Base-by-base conservation (phyloP, 441 rosid species). In the Viola pubescens region DNA sequence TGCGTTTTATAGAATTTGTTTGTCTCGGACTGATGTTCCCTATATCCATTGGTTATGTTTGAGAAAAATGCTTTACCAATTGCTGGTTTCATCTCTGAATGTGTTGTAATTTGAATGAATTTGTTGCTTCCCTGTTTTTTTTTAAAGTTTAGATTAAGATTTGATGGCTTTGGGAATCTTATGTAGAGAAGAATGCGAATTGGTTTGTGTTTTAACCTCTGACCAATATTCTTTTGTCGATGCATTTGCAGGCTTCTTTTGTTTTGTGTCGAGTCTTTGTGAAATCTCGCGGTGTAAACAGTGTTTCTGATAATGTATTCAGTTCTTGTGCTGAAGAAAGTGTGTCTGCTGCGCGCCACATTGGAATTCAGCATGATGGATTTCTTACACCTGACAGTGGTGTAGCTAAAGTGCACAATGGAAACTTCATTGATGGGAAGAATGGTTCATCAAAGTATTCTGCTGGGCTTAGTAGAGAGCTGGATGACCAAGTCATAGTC, bases 241-340 rank as follows among this genome's bases (percentile, higher is more conserved):
- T 6, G 34, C 34, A 8, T 54, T 13, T 70, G 75, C 75, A 83
- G 92, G 77, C 79, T 52, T 58, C 79, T 58, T 86, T 78, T 73
- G 84, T 76, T 2, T 68, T 77, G 7, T 86, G 87, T 54, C 79
- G 82, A 52, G 70, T 82, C 16, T 81, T 70, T 64, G 51, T 58
- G 51, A 79, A 77, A 62, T 68, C 80, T 62, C 64, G n/a, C 19
- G 62, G 48, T 48, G 73, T 65, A 60, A 76, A 66, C 59, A 61
- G 74, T 46, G 2, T 48, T 37, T 74, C 80, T 1, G 72, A 69
- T 45, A 77, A 71, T 67, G 64, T 73, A 45, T 54, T 65, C 46
- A 70, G 76, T 56, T 65, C 66, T 50, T 73, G 69, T 68, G 82
- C 80, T 9, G 79, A 71, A 52, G 77, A 75, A 62, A 65, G 73